Evolutionary conservation across 306 rosid species (phyloP), one percentile per base, ranked within the genome.

Genomic region (Inga oerstediana): DNA sequence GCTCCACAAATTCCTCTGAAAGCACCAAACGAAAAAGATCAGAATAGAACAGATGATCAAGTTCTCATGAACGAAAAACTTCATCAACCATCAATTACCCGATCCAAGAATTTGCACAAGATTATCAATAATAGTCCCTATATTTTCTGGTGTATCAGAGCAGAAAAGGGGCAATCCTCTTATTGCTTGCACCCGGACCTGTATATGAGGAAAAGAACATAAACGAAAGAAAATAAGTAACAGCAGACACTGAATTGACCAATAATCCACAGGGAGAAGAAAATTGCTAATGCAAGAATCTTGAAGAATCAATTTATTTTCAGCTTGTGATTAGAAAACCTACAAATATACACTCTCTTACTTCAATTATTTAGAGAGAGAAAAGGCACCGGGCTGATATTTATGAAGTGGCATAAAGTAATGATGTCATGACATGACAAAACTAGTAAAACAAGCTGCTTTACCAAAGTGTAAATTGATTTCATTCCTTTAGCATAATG

Each of bases 171-270:
- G 99, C 75, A 96, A 88, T 34, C 99, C 99, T 83, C 99, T 91
- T 78, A 96, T 92, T 44, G 99, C 99, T 86, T 96, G 99, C 76
- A 96, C 99, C 77, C 99, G 98, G 77, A 96, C 97, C 99, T 96
- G 77, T 64, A 78, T 69, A 80, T 27, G 74, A 81, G 51, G 37
- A 79, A 46, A 79, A 75, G n/a, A 75, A 51, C 52, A 80, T 22
- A 30, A 41, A 11, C 32, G 12, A 68, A 77, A 30, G 24, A 68
- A 74, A 39, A 48, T 32, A 74, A 68, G 45, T 45, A 51, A 78
- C 59, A 74, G 48, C 74, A 49, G 5, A 70, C n/a, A 73, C 65
- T 73, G 35, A 80, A 27, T 20, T 58, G 71, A 51, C 68, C 1
- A 46, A 45, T 17, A 66, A 49, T 61, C 79, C 34, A 80, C 24